phyloP scores from a whole-genome alignment of 148 eudicot genomes.

The Silene conica region DNA sequence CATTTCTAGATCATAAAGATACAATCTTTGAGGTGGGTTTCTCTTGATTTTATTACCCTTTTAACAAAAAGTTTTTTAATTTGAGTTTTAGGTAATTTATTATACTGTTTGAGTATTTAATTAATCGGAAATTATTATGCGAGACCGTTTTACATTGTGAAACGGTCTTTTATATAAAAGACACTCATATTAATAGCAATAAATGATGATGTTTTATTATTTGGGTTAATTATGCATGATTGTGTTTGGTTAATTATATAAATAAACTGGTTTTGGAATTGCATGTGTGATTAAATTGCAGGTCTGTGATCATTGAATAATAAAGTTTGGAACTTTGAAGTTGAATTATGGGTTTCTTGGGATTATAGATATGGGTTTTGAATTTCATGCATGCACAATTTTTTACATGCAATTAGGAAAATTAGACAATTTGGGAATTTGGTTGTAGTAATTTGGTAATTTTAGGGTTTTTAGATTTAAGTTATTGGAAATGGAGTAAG shows the following conservation, averaged over 20 bases:
- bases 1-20: neutral
- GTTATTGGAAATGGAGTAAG: constrained; percentile 4
- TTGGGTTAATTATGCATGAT: neutral
- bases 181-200: too few species aligned
- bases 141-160: too few species aligned
- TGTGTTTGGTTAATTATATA: constrained; percentile 1
- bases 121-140: neutral
- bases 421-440: neutral
- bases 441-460: neutral
- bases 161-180: too few species aligned
- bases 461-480: neutral
- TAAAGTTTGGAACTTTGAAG: neutral
- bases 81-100: neutral
- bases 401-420: neutral
- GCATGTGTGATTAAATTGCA: constrained; percentile 9
- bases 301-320: neutral
- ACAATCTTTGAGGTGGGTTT: constrained; percentile 26
- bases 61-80: neutral
- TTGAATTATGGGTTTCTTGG: neutral
- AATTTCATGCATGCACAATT: neutral
- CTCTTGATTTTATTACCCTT: constrained; percentile 14
- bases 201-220: too few species aligned
- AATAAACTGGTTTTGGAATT: constrained; percentile 1
- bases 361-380: neutral
- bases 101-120: neutral